Evolutionary conservation across 257 asterid species (phyloP).

Genomic region (Lantana camara): DNA sequence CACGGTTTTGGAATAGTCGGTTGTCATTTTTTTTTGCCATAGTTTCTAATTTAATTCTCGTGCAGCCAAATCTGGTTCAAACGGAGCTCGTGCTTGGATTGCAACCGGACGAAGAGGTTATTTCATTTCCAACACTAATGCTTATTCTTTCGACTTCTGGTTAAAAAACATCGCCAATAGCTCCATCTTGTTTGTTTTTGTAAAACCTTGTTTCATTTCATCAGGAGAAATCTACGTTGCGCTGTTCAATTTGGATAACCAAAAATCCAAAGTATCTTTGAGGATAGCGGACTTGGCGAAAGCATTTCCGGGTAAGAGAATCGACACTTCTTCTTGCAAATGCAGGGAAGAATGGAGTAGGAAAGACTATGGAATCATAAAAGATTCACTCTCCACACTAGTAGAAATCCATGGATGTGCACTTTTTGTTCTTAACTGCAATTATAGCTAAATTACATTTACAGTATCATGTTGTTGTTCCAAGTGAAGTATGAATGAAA

Average conservation of each 20-base stretch:
- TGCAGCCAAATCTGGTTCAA: conserved; percentile 49
- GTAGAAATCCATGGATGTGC: conserved; percentile 73
- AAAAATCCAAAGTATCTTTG: conserved; percentile 43
- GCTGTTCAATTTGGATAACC: conserved; percentile 63
- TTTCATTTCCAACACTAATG: conserved; percentile 11
- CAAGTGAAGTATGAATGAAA: not conserved
- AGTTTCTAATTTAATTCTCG: conserved; percentile 23
- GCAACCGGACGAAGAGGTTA: conserved; percentile 80
- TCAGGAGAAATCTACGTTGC: conserved; percentile 85
- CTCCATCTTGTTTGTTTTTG: not conserved
- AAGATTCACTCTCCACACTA: conserved; percentile 41
- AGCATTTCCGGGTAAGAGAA: conserved; percentile 44
- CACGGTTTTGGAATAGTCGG: not conserved
- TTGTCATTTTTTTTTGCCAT: conserved; percentile 1
- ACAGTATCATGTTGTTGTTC: not conserved
- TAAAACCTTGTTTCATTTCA: conserved; percentile 8
- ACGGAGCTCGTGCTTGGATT: conserved; percentile 72
- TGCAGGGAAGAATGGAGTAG: conserved; percentile 81
- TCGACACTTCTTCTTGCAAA: conserved; percentile 34
- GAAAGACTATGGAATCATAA: conserved; percentile 54
- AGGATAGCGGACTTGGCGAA: conserved; percentile 49
- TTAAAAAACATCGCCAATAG: no score
- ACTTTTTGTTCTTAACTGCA: conserved; percentile 63
- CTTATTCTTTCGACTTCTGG: no score
- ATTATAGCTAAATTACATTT: not conserved